Evolutionary conservation across 306 rosid genomes (phyloP).

Genomic region (Fagus crenata): DNA sequence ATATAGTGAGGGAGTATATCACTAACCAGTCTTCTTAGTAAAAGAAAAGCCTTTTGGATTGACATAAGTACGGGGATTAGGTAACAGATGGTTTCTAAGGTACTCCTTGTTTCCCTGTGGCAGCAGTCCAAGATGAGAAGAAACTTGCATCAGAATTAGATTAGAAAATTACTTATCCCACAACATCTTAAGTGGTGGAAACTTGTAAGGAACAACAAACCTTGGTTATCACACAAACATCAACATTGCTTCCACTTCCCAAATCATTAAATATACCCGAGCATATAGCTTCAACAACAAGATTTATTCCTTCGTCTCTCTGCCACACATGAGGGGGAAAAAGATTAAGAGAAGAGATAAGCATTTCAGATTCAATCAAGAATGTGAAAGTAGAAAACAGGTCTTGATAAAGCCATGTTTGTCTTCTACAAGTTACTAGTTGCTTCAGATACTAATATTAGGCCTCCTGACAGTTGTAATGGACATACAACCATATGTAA

Average conservation of each 20-base stretch:
- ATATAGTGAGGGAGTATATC: not conserved
- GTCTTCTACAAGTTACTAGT: not conserved
- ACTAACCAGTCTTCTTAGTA: slow-evolving; percentile 81
- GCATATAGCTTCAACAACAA: slow-evolving; percentile 82
- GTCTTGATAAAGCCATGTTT: not conserved
- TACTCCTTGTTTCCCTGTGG: slow-evolving; percentile 88
- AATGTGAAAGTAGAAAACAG: not conserved
- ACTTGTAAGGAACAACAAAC: slow-evolving; percentile 41
- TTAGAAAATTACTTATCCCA: not conserved
- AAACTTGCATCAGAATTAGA: slow-evolving; percentile 15
- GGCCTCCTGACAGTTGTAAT: not conserved
- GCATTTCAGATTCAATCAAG: not conserved
- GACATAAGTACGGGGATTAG: slow-evolving; percentile 84
- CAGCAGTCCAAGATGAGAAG: slow-evolving; percentile 12
- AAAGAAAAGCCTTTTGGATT: slow-evolving; percentile 63
- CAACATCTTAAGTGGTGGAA: slow-evolving; percentile 15
- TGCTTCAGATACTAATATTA: not conserved
- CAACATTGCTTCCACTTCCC: slow-evolving; percentile 98
- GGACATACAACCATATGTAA: not conserved
- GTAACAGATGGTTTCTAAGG: slow-evolving; percentile 77
- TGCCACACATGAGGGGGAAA: slow-evolving; percentile 33
- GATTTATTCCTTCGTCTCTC: slow-evolving; percentile 79
- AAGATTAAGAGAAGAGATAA: not conserved
- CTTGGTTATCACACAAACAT: slow-evolving; percentile 92
- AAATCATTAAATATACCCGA: slow-evolving; percentile 94